Conservation (phyloP, 2,329 filamentous ascomycete species). For the Phialophora expanda region DNA sequence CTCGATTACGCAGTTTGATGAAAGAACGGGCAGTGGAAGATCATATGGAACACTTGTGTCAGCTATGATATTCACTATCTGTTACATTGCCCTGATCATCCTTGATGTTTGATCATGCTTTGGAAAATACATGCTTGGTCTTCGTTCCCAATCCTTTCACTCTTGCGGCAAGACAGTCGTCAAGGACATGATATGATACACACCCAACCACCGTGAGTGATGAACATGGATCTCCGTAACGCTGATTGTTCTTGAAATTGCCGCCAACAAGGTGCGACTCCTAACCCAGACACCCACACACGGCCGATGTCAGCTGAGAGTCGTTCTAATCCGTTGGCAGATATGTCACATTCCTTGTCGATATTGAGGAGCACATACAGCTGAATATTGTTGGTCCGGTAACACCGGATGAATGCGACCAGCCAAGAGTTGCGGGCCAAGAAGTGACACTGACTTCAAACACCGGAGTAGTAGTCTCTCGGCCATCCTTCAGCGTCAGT, state of each 20-base stretch:
- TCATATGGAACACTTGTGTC: slow-evolving; percentile 15
- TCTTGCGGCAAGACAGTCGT: slow-evolving; percentile 24
- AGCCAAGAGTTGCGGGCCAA: slow-evolving; percentile 34
- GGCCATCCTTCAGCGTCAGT: slow-evolving; percentile 27
- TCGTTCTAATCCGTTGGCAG: slow-evolving; percentile 15
- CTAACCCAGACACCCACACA: slow-evolving; percentile 15
- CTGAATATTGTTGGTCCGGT: slow-evolving; percentile 20
- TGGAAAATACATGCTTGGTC: slow-evolving; percentile 32
- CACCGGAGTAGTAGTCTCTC: slow-evolving; percentile 24
- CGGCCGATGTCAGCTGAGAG: slow-evolving; percentile 7
- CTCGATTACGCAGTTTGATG: too few relatives aligned
- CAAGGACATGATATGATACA: slow-evolving; percentile 31
- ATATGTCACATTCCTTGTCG: slow-evolving; percentile 29
- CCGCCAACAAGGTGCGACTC: slow-evolving; percentile 24
- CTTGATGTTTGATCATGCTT: slow-evolving; percentile 28
- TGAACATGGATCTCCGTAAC: slow-evolving; percentile 29
- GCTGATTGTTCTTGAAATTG: slow-evolving; percentile 29
- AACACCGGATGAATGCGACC: slow-evolving; percentile 24
- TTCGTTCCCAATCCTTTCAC: slow-evolving; percentile 13
- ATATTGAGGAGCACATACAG: slow-evolving; percentile 31
- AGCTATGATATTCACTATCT: slow-evolving; percentile 33
- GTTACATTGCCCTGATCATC: slow-evolving; percentile 31
- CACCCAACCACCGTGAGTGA: slow-evolving; percentile 9
- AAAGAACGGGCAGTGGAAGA: background rate
- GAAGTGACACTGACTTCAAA: slow-evolving; percentile 25